phyloP scores from a whole-genome alignment of 1,284 basidiomycete genomes.

The Papiliotrema nemorosa region DNA sequence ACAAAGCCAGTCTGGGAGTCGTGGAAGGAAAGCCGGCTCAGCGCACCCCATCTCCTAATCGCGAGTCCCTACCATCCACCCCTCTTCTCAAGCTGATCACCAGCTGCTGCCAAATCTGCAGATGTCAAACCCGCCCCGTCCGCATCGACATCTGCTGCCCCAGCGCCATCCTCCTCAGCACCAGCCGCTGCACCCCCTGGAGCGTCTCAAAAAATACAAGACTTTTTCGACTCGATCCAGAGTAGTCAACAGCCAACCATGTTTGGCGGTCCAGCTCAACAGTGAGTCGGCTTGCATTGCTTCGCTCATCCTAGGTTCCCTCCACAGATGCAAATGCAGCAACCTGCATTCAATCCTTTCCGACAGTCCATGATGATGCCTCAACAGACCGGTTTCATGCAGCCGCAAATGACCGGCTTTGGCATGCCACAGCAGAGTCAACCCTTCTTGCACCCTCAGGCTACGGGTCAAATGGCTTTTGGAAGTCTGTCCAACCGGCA shows the following conservation, averaged over 20 bases:
- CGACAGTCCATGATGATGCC: conserved; percentile 56
- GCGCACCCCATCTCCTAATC: conserved; percentile 14
- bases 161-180: conserved; percentile 6
- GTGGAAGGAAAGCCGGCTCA: conserved; percentile 55
- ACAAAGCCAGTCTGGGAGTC: conserved; percentile 77
- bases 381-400: conserved; percentile 49
- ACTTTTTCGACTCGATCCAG: conserved; percentile 92
- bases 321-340: conserved; percentile 34
- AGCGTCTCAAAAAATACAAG: conserved; percentile 56
- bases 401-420: conserved; percentile 63
- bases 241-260: conserved; percentile 59
- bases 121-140: not conserved
- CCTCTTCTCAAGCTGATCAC: not conserved
- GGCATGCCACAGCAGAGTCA: conserved; percentile 33
- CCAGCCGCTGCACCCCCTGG: conserved; percentile 24
- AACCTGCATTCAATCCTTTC: conserved; percentile 79
- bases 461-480: conserved; percentile 44
- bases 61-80: conserved; percentile 1
- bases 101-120: not conserved
- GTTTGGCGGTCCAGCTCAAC: conserved; percentile 33
- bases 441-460: conserved; percentile 43
- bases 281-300: conserved; percentile 6
- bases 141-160: conserved; percentile 4
- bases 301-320: conserved; percentile 40
- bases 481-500: conserved; percentile 14